Conservation (phyloP, 257 asterid species). For the Avicennia marina region DNA sequence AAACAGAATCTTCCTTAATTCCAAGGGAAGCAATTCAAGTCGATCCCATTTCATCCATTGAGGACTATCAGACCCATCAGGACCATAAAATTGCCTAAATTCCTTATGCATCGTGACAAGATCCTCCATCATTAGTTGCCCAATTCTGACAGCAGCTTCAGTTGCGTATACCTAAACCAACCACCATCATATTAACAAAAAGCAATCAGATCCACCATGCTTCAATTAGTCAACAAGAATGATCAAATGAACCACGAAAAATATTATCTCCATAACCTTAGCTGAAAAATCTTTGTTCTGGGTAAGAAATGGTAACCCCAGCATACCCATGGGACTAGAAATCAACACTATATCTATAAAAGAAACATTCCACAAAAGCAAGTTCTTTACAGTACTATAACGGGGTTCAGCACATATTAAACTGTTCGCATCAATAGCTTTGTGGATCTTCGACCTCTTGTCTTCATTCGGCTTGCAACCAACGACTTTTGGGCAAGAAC, state of each 20-base stretch:
- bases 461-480: constrained; percentile 19
- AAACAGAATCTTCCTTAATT: constrained; percentile 40
- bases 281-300: constrained; percentile 56
- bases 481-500: constrained; percentile 19
- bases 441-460: constrained; percentile 24
- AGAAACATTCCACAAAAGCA: constrained; percentile 53
- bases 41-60: constrained; percentile 83
- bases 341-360: constrained; percentile 68
- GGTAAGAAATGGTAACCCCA: constrained; percentile 82
- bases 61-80: constrained; percentile 47
- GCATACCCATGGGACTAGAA: constrained; percentile 72
- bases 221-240: constrained; percentile 11
- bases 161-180: constrained; percentile 70
- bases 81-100: constrained; percentile 67
- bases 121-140: constrained; percentile 79
- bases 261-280: constrained; percentile 39
- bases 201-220: constrained; percentile 5
- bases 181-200: constrained; percentile 14
- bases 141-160: constrained; percentile 73
- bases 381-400: constrained; percentile 50
- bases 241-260: constrained; percentile 9
- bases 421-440: constrained; percentile 33
- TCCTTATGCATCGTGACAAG: constrained; percentile 77
- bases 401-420: constrained; percentile 67
- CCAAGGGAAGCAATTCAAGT: constrained; percentile 61